Evolutionary conservation across 2,329 filamentous ascomycete genomes (phyloP).

Genomic region (Calonectria pauciramosa): DNA sequence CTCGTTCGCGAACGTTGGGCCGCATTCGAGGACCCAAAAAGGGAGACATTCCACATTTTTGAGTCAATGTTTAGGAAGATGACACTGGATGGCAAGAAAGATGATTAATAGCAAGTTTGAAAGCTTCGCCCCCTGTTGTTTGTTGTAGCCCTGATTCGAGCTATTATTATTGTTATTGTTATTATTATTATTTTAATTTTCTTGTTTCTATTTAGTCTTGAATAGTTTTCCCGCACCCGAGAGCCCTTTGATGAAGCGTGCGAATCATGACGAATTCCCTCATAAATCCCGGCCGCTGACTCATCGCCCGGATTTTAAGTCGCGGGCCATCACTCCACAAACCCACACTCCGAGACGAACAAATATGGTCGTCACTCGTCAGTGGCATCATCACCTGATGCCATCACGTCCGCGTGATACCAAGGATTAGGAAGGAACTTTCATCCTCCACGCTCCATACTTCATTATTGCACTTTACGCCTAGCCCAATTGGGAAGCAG

Average conservation of each 20-base stretch:
- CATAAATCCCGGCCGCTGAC: not conserved
- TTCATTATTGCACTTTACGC: not conserved
- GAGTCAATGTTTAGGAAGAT: conserved; percentile 20
- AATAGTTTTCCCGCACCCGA: not conserved
- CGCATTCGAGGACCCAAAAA: not conserved
- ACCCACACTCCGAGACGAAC: not conserved
- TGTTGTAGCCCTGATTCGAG: not conserved
- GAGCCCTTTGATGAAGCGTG: not conserved
- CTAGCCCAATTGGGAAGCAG: not conserved
- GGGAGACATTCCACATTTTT: not conserved
- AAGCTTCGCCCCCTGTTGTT: not conserved
- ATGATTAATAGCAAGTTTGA: no score
- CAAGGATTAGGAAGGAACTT: not conserved
- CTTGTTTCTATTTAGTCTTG: not conserved
- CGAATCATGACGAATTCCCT: not conserved
- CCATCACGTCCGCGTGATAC: not conserved
- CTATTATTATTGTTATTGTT: not conserved
- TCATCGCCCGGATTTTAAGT: not conserved
- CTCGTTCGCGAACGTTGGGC: conserved; percentile 1
- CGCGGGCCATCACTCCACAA: not conserved
- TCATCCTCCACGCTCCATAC: not conserved
- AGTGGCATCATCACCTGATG: not conserved
- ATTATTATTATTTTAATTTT: no score
- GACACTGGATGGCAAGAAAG: not conserved
- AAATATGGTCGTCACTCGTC: not conserved